These are phyloP conservation scores for Elsinoe fawcettii DNA, from an alignment of 2,329 filamentous ascomycete species.

Conservation along the genomic window DNA sequence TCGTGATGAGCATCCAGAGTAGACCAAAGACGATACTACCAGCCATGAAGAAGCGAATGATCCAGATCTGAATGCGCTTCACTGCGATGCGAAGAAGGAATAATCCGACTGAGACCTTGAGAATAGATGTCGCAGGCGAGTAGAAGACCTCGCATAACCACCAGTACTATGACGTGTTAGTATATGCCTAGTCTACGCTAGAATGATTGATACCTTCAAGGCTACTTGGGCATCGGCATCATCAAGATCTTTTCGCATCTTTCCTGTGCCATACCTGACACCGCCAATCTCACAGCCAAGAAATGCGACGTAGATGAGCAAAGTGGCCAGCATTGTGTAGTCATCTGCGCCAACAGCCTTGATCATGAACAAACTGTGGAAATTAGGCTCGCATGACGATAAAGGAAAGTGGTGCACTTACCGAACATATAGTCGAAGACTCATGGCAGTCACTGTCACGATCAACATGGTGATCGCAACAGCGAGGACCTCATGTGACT, in stretches of 20 bases:
- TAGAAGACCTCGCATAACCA: conserved; percentile 52
- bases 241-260: conserved; percentile 22
- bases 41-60: conserved; percentile 42
- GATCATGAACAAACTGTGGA: background rate
- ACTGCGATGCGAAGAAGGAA: conserved; percentile 48
- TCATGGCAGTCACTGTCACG: conserved; percentile 32
- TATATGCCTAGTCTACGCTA: background rate
- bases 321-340: conserved; percentile 28
- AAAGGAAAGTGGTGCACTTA: background rate
- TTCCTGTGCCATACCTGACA: conserved; percentile 29
- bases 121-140: conserved; percentile 39
- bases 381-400: background rate
- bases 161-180: conserved; percentile 35
- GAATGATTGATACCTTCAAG: background rate
- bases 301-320: conserved; percentile 29
- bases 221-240: conserved; percentile 13
- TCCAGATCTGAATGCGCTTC: conserved; percentile 37
- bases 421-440: conserved; percentile 31
- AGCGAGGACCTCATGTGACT: conserved; percentile 11
- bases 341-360: conserved; percentile 30
- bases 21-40: conserved; percentile 39
- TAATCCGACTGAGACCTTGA: conserved; percentile 47
- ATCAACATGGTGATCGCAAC: conserved; percentile 33
- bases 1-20: conserved; percentile 44
- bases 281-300: conserved; percentile 29